Evolutionary conservation across 352 stramenopile genomes (phyloP), one percentile per base, ranked within the genome.

Genomic region (Phytophthora hibernalis): DNA sequence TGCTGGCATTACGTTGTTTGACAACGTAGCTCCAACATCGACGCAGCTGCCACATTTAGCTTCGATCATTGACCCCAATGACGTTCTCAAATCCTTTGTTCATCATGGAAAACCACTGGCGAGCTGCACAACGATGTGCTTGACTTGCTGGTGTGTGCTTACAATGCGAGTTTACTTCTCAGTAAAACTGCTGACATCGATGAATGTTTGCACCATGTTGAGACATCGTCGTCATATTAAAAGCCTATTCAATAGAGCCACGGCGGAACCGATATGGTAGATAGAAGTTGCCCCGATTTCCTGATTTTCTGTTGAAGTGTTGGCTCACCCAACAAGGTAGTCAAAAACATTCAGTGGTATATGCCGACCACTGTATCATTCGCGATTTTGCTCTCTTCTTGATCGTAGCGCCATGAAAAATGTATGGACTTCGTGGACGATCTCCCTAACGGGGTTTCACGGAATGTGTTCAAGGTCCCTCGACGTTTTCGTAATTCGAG

Each of bases 31-130:
- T 11, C 13, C 15, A 21, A 31, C 31, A 7, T 31, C 49, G 20
- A n/a, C 28, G 15, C n/a, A 20, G 21, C 21, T 30, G 20, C 4
- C 18, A 31, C 26, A 12, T 15, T 24, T 18, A 9, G 49, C 5
- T 13, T 10, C 28, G 6, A 40, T 10, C 10, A 40, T 40, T n/a
- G 15, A 40, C 6, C 15, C 33, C 33, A 18, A 15, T n/a, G 49
- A 56, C 20, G 31, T 30, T 16, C 35, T 58, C 18, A 49, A 44
- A 15, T 47, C 51, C 3, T 16, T n/a, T 58, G 21, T 10, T 26
- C 5, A 48, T 47, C 11, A 58, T 58, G 51, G 51, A 58, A 31
- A 38, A 12, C 13, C 13, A 58, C 22, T 58, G 51, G 51, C 51
- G 51, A 47, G 33, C 12, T 58, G 16, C 51, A 35, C 8, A 20